Evolutionary conservation across 495 filamentous ascomycete genomes (phyloP), one percentile per base, ranked within the genome.

Genomic region (Neurospora pannonica): DNA sequence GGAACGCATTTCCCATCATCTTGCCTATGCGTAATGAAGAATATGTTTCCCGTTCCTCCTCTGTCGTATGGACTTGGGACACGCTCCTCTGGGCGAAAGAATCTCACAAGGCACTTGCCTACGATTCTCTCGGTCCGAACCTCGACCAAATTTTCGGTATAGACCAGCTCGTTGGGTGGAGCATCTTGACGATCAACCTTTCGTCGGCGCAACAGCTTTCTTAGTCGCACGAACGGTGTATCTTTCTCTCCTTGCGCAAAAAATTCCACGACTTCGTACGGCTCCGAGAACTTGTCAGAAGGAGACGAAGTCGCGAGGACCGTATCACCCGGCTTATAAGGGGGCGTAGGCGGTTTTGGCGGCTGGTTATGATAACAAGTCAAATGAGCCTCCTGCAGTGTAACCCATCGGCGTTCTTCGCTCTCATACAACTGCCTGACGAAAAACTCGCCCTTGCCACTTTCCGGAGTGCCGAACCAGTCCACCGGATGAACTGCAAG

Each of bases 131-230:
- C 73, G 5, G 81, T 43, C 5, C 78, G 76, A 11, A 89, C 74
- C 3, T 81, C 80, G 0, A 86, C 73, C 1, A 86, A 71, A 15
- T 84, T 67, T 8, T 89, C 78, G 0, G 89, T 88, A 71, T 90
- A 90, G 0, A 92, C 84, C 0, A 94, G 82, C 78, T 94, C 92
- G 72, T 94, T 94, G 2, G 87, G 82, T n/a, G 79, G 78, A 1
- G 86, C 83, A 6, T 80, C 71, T 1, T 38, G 37, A 2, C 79
- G 76, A 72, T 86, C 84, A 31, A 88, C 81, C 36, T 82, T 77
- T 9, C 71, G 76, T 70, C 86, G 80, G 11, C 89, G 82, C 11
- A 82, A 73, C 0, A 92, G 82, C 15, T 76, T 81, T 48, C 87
- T 77, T 0, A 92, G 75, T 13, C 80, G 76, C 5, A 87, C 83